phyloP scores from a whole-genome alignment of 805 yeast genomes.

The Lipomyces starkeyi region DNA sequence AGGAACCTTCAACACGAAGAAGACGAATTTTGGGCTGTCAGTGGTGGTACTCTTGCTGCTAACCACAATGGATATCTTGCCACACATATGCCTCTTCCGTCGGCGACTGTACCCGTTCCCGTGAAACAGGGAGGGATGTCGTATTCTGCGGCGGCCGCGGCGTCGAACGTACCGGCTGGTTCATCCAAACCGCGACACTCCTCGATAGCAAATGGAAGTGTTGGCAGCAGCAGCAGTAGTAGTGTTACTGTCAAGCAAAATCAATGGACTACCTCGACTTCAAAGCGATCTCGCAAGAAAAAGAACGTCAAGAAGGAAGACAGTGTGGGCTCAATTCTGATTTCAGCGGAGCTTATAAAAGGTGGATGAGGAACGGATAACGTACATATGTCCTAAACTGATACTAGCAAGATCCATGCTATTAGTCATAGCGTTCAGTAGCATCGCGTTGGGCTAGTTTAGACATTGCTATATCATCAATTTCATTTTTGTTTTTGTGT shows the following conservation, averaged over 20 bases:
- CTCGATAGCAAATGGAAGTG: not conserved
- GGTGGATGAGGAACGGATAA: slow-evolving; percentile 19
- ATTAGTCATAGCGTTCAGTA: not conserved
- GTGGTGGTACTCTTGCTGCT: slow-evolving; percentile 3
- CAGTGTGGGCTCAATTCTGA: not conserved
- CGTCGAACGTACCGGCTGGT: slow-evolving; percentile 1
- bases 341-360: slow-evolving; percentile 12
- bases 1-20: not conserved
- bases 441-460: not conserved
- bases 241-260: slow-evolving; percentile 2
- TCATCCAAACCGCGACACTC: not conserved
- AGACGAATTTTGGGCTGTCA: slow-evolving; percentile 28
- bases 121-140: slow-evolving; percentile 2
- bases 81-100: not conserved
- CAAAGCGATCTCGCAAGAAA: slow-evolving; percentile 29
- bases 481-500: slow-evolving; percentile 6
- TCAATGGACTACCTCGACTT: slow-evolving; percentile 33
- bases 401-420: not conserved
- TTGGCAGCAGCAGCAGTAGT: not conserved
- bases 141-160: slow-evolving; percentile 12
- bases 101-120: not conserved
- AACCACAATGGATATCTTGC: not conserved
- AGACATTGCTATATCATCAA: not conserved
- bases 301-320: slow-evolving; percentile 20
- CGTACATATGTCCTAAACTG: not conserved